Evolutionary conservation across 805 yeast species (phyloP), one percentile per base, ranked within the genome.

Genomic region (Ogataea naganishii): DNA sequence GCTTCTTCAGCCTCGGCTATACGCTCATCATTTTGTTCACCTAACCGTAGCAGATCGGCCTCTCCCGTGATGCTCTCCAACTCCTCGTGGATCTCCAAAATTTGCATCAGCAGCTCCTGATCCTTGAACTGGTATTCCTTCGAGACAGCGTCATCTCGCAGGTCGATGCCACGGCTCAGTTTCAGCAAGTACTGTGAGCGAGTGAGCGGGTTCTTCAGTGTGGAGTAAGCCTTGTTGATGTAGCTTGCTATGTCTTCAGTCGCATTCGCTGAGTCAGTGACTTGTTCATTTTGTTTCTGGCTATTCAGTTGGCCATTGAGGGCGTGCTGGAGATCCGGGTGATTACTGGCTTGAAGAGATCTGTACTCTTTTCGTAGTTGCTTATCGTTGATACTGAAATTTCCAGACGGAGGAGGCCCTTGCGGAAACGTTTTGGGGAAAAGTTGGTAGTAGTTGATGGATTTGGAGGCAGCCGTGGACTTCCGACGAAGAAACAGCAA

Each of bases 251-350:
- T 41, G 7, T 53, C 53, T 15, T 49, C 63, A 20, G 41, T 42
- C n/a, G 30, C 26, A 4, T 28, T 29, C 7, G 20, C 36, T 34
- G 35, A 33, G 20, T 35, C 39, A 39, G 39, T 25, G 13, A 24
- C 33, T n/a, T 23, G 31, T 14, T 26, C 35, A 13, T 43, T 49
- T 14, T 58, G 20, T 46, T 46, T 13, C 34, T 41, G 27, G 33
- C 38, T 35, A 22, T 33, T 54, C 37, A 58, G 58, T 6, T 33
- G 26, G 11, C 36, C 30, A 18, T 36, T 40, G 23, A n/a, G n/a
- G n/a, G n/a, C n/a, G n/a, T n/a, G n/a, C n/a, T n/a, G n/a, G 36
- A 64, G 62, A 57, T 89, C 98, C 0, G 98, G 98, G 49, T 89
- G 98, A 28, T 70, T 65, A 35, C 66, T 62, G 21, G 80, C 70